These are phyloP conservation scores for Bathelium albidoporum DNA, from an alignment of 495 filamentous ascomycete genomes.

Conservation along the genomic window DNA sequence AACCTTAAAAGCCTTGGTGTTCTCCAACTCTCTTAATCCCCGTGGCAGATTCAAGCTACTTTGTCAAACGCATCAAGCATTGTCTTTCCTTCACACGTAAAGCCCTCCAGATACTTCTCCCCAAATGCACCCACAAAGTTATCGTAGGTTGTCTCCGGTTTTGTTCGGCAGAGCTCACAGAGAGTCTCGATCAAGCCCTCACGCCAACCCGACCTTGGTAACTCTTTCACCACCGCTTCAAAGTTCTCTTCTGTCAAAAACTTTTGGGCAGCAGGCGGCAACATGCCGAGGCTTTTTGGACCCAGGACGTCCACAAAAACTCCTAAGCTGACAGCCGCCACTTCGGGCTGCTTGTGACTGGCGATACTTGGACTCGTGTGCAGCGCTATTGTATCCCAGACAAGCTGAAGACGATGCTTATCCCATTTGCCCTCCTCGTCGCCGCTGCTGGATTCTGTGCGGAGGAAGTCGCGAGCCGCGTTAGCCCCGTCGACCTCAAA, in stretches of 20 bases:
- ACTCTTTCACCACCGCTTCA: slow-evolving; percentile 26
- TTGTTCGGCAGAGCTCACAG: slow-evolving; percentile 36
- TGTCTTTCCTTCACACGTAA: not conserved
- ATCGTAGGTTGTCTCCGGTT: slow-evolving; percentile 42
- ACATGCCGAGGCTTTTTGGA: slow-evolving; percentile 22
- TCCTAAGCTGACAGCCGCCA: slow-evolving; percentile 32
- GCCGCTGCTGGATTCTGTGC: slow-evolving; percentile 13
- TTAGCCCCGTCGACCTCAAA: slow-evolving; percentile 50
- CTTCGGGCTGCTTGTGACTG: slow-evolving; percentile 38
- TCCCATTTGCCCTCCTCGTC: slow-evolving; percentile 26
- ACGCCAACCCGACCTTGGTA: slow-evolving; percentile 32
- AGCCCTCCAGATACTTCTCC: slow-evolving; percentile 22
- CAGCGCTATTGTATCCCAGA: slow-evolving; percentile 48
- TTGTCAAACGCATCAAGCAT: not conserved
- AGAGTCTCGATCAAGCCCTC: slow-evolving; percentile 30
- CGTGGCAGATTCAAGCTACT: not conserved
- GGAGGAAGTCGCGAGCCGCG: slow-evolving; percentile 37
- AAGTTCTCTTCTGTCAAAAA: slow-evolving; percentile 22
- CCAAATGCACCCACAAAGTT: slow-evolving; percentile 37
- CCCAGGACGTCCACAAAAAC: slow-evolving; percentile 42
- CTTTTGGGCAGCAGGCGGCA: not conserved
- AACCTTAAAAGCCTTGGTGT: too few relatives aligned
- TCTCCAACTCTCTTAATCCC: not conserved
- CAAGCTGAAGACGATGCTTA: slow-evolving; percentile 31
- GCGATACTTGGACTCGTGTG: slow-evolving; percentile 25